Evolutionary conservation across 2,329 filamentous ascomycete species (phyloP).

Genomic region (Fusarium denticulatum): DNA sequence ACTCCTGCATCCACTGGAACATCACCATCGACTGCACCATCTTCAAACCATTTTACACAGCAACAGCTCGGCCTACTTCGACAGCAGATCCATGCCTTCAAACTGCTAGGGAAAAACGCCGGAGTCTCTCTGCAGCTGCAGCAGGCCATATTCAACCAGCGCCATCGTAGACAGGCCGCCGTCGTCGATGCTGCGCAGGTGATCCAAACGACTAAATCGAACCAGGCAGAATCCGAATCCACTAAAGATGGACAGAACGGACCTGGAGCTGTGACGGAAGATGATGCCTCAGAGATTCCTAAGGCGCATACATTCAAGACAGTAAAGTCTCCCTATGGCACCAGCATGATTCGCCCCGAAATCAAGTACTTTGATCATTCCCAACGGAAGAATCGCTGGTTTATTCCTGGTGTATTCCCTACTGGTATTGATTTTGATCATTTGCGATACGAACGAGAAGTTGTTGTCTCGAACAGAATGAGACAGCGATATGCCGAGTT

Average conservation of each 20-base stretch:
- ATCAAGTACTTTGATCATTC: constrained; percentile 86
- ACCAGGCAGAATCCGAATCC: constrained; percentile 46
- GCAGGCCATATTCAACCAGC: constrained; percentile 81
- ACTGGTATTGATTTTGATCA: constrained; percentile 89
- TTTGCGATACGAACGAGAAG: constrained; percentile 85
- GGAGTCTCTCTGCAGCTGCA: constrained; percentile 83
- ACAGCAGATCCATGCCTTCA: constrained; percentile 91
- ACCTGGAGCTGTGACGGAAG: constrained; percentile 48
- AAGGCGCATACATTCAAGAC: constrained; percentile 72
- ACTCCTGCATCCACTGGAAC: constrained; percentile 47
- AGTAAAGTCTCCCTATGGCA: constrained; percentile 77
- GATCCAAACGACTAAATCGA: constrained; percentile 45
- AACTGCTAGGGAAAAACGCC: constrained; percentile 86
- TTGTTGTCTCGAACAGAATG: constrained; percentile 90
- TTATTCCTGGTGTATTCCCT: constrained; percentile 89
- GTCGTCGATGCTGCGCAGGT: constrained; percentile 57
- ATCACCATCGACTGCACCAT: constrained; percentile 42
- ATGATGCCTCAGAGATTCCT: constrained; percentile 45
- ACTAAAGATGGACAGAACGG: constrained; percentile 51
- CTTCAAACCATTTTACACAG: constrained; percentile 73
- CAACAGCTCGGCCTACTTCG: constrained; percentile 83
- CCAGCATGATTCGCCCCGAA: constrained; percentile 59
- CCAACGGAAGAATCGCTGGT: constrained; percentile 77
- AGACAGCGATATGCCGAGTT: constrained; percentile 85
- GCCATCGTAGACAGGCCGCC: constrained; percentile 70